A percentile compares a stretch with the other conserved stretches of the same genome.
These are phyloP conservation scores for Cadophora sp. DNA, from an alignment of 2,329 filamentous ascomycete species.

Conservation along the genomic window DNA sequence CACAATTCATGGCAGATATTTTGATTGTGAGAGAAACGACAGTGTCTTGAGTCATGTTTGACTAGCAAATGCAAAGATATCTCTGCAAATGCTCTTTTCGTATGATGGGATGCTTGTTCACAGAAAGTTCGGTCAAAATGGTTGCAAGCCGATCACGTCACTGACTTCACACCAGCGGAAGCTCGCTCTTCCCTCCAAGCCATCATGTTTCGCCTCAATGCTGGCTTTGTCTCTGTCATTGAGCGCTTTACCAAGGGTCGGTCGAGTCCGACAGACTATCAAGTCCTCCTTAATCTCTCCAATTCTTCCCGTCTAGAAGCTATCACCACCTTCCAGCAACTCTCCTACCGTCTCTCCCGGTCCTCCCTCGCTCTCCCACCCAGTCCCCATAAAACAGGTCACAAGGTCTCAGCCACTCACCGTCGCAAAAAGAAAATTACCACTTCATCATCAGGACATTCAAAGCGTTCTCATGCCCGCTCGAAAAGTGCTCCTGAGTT, in stretches of 20 bases:
- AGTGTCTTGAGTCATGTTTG: background rate
- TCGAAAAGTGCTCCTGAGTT: slow-evolving; percentile 33
- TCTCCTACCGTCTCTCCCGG: slow-evolving; percentile 48
- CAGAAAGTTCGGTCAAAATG: background rate
- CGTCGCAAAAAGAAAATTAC: slow-evolving; percentile 25
- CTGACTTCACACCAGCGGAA: slow-evolving; percentile 36
- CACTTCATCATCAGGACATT: slow-evolving; percentile 9
- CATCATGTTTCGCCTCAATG: slow-evolving; percentile 52
- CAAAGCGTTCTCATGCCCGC: slow-evolving; percentile 23
- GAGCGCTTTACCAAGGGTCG: slow-evolving; percentile 45
- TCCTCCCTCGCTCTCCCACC: slow-evolving; percentile 33
- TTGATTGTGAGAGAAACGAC: background rate
- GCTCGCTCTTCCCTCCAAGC: slow-evolving; percentile 38
- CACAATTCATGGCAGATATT: background rate
- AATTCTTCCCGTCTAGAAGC: slow-evolving; percentile 55
- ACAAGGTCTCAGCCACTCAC: slow-evolving; percentile 17
- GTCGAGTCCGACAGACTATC: slow-evolving; percentile 51
- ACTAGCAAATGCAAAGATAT: slow-evolving; percentile 3
- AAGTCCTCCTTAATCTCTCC: slow-evolving; percentile 55
- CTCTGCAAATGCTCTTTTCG: background rate
- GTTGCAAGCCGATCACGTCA: background rate
- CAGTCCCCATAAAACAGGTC: slow-evolving; percentile 3
- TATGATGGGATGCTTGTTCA: background rate
- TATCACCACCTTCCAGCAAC: slow-evolving; percentile 54
- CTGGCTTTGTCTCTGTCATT: slow-evolving; percentile 50